Percentiles rank a stretch among this genome's conserved stretches.
These are phyloP conservation scores for slime mould (Dictyostelium discoideum) DNA, from an alignment of 78 protist genomes.

Conservation along the genomic window dicty_2.7 NC_007089.4:651001-651500, in stretches of 20 bases:
- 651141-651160: background rate
- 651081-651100: slow-evolving; percentile 39
- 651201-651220: slow-evolving; percentile 49
- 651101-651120: slow-evolving; percentile 13
- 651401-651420: slow-evolving; percentile 61
- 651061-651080: slow-evolving; percentile 66
- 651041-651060: slow-evolving; percentile 20
- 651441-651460: slow-evolving; percentile 40
- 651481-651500: background rate
- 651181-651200: background rate
- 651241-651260: slow-evolving; percentile 52
- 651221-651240: slow-evolving; percentile 37
- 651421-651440: slow-evolving; percentile 19
- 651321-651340: slow-evolving; percentile 58
- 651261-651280: slow-evolving; percentile 37
- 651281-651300: slow-evolving; percentile 41
- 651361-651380: slow-evolving; percentile 31
- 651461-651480: slow-evolving; percentile 54
- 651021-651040: slow-evolving; percentile 38
- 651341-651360: slow-evolving; percentile 4
- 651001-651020: slow-evolving; percentile 21
- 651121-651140: background rate
- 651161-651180: background rate
- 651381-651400: slow-evolving; percentile 69
- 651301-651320: slow-evolving; percentile 41